Percentiles rank a stretch among this genome's conserved stretches.
phyloP scores from a whole-genome alignment of 2,329 filamentous ascomycete species.

The Cladosporium sp. region DNA sequence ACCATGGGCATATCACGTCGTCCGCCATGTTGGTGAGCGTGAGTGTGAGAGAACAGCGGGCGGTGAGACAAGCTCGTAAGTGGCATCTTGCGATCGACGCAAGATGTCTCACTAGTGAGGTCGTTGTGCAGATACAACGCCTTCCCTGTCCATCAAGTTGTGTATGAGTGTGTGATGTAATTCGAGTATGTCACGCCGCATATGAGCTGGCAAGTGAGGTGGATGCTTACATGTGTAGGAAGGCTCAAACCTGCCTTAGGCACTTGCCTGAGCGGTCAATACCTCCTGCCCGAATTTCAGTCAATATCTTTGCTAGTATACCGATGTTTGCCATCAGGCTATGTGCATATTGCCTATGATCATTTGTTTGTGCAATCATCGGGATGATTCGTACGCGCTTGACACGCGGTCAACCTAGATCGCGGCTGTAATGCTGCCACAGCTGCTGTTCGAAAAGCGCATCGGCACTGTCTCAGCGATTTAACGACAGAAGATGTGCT shows the following conservation, averaged over 20 bases:
- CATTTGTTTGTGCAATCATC: no score
- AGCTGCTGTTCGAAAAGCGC: no score
- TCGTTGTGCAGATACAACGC: not conserved
- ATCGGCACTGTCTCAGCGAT: no score
- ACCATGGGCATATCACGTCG: conserved; percentile 14
- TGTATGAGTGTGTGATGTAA: not conserved
- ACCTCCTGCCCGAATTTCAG: no score
- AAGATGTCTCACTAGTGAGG: not conserved
- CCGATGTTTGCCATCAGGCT: no score
- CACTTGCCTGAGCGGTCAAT: no score
- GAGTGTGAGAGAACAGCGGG: not conserved
- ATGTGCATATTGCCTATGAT: no score
- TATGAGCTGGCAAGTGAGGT: not conserved
- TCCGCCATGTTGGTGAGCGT: conserved; percentile 9
- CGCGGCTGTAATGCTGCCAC: no score
- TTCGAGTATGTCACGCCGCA: not conserved
- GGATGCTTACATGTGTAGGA: not conserved
- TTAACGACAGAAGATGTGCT: no score
- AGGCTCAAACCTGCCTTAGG: not conserved
- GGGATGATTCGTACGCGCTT: no score
- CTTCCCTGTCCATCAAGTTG: not conserved
- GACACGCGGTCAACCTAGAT: no score
- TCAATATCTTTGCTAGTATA: no score
- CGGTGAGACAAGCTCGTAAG: conserved; percentile 3
- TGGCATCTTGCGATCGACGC: conserved; percentile 6